Conservation (phyloP, 208 protist species). For the Naegleria lovaniensis region DNA sequence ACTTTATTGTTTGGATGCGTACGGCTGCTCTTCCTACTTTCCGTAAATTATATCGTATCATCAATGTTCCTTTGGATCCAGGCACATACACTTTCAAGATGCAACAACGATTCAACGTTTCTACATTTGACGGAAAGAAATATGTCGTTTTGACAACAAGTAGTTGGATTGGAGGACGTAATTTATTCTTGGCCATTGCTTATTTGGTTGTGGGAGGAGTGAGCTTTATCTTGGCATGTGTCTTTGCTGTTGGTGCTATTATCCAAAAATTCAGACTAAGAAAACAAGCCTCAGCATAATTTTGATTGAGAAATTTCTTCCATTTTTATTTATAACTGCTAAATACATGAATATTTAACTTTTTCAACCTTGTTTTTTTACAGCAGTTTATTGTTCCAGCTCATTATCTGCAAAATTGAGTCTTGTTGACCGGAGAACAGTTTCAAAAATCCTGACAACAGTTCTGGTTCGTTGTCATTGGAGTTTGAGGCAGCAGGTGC, state of each 20-base stretch:
- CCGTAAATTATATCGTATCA: slow-evolving; percentile 92
- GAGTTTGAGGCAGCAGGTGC: neutral
- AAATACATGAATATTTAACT: too few species aligned
- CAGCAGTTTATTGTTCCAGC: too few species aligned
- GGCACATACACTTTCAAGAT: slow-evolving; percentile 81
- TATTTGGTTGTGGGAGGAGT: slow-evolving; percentile 81
- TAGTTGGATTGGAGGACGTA: slow-evolving; percentile 88
- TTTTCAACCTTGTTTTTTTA: too few species aligned
- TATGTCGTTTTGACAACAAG: slow-evolving; percentile 81
- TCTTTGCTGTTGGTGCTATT: slow-evolving; percentile 53
- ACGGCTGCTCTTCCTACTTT: slow-evolving; percentile 87
- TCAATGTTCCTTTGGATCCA: slow-evolving; percentile 61
- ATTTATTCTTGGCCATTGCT: slow-evolving; percentile 78
- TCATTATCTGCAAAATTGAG: too few species aligned
- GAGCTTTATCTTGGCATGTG: slow-evolving; percentile 64
- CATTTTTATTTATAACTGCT: neutral
- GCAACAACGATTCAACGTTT: slow-evolving; percentile 76
- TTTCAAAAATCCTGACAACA: neutral
- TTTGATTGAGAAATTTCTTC: slow-evolving; percentile 36
- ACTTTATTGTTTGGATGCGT: slow-evolving; percentile 97
- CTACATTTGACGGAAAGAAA: slow-evolving; percentile 84
- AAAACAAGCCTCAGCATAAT: slow-evolving; percentile 41
- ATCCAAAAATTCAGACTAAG: neutral
- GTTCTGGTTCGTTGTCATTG: neutral
- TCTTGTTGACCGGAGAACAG: too few species aligned